Base-by-base conservation (phyloP, 148 eudicot genomes). In the Tetragonia tetragonoides region DNA sequence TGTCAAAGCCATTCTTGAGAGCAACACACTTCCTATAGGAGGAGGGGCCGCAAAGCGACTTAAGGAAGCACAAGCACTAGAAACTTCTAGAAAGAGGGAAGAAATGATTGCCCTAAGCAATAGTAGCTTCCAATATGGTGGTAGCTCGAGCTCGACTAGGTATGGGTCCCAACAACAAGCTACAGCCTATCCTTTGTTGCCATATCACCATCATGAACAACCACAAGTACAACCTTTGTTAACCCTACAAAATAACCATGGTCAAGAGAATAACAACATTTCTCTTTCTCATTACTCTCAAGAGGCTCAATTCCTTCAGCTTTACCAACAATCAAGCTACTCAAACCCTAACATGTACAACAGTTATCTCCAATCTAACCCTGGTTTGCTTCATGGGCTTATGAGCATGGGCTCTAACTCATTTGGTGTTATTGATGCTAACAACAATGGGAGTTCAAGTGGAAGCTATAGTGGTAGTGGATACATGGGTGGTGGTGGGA, bases 41-140 rank as follows among this genome's bases (percentile, higher is more conserved):
- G 96, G 97, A 3, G 98, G 99, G 2, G 99, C 97, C 0, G 99
- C 99, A 1, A 95, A 95, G 80, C 88, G 99, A 7, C 80, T 93
- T 17, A 95, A 95, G 70, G 99, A 95, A 81, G 99, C 99, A 1
- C 99, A 95, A 74, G 97, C 97, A 6, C 49, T 93, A 5, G 99
- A 95, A 79, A 85, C 97, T 2, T 88, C 97, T 5, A 79, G 97
- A 75, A 94, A 93, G 66, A 87, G 98, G 24, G 94, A 93, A 4
- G 97, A 90, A 75, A 87, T 91, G 88, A 66, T 90, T 10, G 88
- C 92, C 15, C 79, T 90, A 18, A 84, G 88, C 28, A 84, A 84
- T 57, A 79, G 79, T 18, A 76, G 75, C 18, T 81, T 85, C 75
- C 97, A 87, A 38, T 81, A 81, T 54, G 82, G 83, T 37, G 34